Percentiles rank a stretch among this genome's conserved stretches.
phyloP scores from a whole-genome alignment of 2,329 filamentous ascomycete species.

The Aureobasidium lini region DNA sequence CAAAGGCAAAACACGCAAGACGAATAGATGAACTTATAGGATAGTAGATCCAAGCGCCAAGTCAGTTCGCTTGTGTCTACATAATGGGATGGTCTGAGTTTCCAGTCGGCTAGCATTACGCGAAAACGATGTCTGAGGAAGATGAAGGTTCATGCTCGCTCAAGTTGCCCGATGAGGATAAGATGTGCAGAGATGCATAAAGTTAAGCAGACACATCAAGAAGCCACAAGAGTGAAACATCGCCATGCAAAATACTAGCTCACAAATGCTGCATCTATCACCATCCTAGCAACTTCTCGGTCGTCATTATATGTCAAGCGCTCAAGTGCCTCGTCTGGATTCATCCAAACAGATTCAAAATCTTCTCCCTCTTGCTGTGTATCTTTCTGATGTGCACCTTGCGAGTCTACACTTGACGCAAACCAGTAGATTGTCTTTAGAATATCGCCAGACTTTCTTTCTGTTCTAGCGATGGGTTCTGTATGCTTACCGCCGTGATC shows the following conservation, averaged over 20 bases:
- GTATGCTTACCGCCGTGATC: not conserved
- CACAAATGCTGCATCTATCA: not conserved
- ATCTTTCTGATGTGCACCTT: not conserved
- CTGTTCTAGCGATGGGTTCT: not conserved
- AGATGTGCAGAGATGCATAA: too few relatives aligned
- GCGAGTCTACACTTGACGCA: not conserved
- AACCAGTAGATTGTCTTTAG: constrained; percentile 14
- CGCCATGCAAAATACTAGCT: too few relatives aligned
- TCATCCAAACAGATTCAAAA: constrained; percentile 6
- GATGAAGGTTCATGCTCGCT: too few relatives aligned
- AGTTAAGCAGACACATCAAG: too few relatives aligned
- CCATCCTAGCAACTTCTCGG: not conserved
- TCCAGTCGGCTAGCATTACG: not conserved
- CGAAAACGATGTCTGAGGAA: not conserved
- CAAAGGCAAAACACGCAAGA: not conserved
- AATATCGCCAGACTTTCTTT: not conserved
- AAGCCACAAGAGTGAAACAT: too few relatives aligned
- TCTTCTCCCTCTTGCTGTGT: constrained; percentile 11
- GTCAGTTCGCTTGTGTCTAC: not conserved
- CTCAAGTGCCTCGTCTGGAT: not conserved
- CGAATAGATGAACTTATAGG: not conserved
- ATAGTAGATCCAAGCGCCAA: not conserved
- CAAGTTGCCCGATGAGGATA: too few relatives aligned
- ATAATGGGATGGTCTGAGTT: not conserved
- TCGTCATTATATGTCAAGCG: not conserved